Evolutionary conservation across 1,284 basidiomycete genomes (phyloP).

Genomic region (Phenoliferia sp.): DNA sequence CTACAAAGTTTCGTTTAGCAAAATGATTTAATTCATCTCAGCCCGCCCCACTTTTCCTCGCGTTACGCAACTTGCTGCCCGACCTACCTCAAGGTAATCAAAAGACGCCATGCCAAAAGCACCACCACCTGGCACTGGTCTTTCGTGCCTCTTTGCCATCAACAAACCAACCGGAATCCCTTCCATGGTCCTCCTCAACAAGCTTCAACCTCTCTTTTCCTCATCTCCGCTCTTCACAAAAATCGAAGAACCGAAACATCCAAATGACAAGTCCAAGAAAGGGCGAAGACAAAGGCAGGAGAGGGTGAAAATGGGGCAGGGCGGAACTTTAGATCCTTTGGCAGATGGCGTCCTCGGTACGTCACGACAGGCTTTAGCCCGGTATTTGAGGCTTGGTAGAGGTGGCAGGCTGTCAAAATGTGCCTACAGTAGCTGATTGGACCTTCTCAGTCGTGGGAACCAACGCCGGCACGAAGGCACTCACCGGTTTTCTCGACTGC

Average conservation of each 20-base stretch:
- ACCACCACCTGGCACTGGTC: neutral
- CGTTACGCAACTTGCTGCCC: too few relatives aligned
- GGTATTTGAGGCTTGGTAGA: too few relatives aligned
- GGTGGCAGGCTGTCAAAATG: neutral
- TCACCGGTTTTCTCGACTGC: conserved; percentile 80
- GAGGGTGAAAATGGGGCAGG: conserved; percentile 78
- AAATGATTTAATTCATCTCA: too few relatives aligned
- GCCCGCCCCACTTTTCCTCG: too few relatives aligned
- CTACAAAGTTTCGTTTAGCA: too few relatives aligned
- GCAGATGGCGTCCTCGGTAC: conserved; percentile 86
- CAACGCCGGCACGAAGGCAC: conserved; percentile 82
- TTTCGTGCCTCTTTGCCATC: conserved; percentile 66
- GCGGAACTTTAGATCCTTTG: conserved; percentile 91
- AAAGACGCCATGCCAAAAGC: conserved; percentile 4
- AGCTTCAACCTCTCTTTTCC: conserved; percentile 72
- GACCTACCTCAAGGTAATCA: neutral
- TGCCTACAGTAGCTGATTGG: neutral
- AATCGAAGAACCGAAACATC: neutral
- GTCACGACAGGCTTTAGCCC: too few relatives aligned
- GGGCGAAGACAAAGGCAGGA: conserved; percentile 21
- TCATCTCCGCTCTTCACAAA: conserved; percentile 68
- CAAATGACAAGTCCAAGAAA: conserved; percentile 22
- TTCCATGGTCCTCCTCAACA: conserved; percentile 81
- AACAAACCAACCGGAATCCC: conserved; percentile 81
- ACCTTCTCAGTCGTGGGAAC: conserved; percentile 71